Evolutionary conservation across 1,284 basidiomycete genomes (phyloP).

Genomic region (Apiotrichum mycotoxinovorans): DNA sequence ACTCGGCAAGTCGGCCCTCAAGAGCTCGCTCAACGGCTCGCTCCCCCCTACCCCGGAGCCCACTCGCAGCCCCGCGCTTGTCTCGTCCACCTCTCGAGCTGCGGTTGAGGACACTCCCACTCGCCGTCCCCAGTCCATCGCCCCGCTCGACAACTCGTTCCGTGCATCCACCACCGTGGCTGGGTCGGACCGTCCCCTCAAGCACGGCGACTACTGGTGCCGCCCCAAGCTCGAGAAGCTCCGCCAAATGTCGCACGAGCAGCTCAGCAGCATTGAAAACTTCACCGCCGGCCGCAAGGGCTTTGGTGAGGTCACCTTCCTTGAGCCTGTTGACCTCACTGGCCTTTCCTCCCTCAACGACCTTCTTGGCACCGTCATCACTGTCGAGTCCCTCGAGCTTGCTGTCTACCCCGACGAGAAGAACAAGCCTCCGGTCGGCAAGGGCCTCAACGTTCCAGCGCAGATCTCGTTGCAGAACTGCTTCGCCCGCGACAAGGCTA

Average conservation of each 20-base stretch:
- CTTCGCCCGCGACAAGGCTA: slow-evolving; percentile 89
- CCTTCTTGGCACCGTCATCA: slow-evolving; percentile 80
- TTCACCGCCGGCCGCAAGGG: slow-evolving; percentile 86
- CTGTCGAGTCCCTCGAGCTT: slow-evolving; percentile 87
- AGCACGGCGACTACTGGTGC: slow-evolving; percentile 86
- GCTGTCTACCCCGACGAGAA: slow-evolving; percentile 88
- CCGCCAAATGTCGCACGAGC: slow-evolving; percentile 61
- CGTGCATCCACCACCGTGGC: slow-evolving; percentile 21
- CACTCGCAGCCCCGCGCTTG: slow-evolving; percentile 52
- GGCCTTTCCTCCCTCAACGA: slow-evolving; percentile 73
- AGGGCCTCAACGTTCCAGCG: slow-evolving; percentile 86
- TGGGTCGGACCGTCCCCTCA: slow-evolving; percentile 51
- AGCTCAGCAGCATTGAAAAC: slow-evolving; percentile 64
- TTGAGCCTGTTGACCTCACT: slow-evolving; percentile 89
- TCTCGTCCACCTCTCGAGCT: slow-evolving; percentile 45
- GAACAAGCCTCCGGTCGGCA: slow-evolving; percentile 72
- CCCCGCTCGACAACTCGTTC: slow-evolving; percentile 2
- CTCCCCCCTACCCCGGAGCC: slow-evolving; percentile 44
- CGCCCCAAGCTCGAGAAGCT: slow-evolving; percentile 71
- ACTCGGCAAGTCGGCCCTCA: slow-evolving; percentile 44
- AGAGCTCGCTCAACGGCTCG: slow-evolving; percentile 49
- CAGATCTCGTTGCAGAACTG: slow-evolving; percentile 74
- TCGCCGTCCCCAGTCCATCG: slow-evolving; percentile 13
- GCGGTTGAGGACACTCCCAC: slow-evolving; percentile 24
- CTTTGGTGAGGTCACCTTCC: slow-evolving; percentile 85